phyloP scores from a whole-genome alignment of 1,139 yeast species.

The Candida neerlandica region DNA sequence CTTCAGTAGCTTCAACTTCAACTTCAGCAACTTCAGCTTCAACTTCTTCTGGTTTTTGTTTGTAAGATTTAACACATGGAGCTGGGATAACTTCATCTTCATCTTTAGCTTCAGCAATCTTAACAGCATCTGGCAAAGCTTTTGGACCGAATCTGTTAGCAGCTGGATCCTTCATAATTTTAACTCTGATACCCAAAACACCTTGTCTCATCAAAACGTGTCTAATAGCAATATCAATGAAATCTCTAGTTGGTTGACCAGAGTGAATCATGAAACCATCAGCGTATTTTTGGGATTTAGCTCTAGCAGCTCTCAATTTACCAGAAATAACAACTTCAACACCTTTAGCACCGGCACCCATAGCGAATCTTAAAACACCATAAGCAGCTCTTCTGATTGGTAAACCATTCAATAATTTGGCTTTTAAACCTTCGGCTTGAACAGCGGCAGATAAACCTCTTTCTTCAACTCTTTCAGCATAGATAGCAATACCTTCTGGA shows the following conservation, averaged over 20 bases:
- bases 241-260: constrained; percentile 99
- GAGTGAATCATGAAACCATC: constrained; percentile 99
- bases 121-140: constrained; percentile 91
- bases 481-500: constrained; percentile 92
- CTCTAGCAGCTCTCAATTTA: constrained; percentile 99
- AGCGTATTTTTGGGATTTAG: constrained; percentile 99
- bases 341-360: constrained; percentile 99
- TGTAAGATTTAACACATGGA: constrained; percentile 82
- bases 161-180: constrained; percentile 99
- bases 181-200: constrained; percentile 99
- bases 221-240: constrained; percentile 98
- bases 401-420: constrained; percentile 97
- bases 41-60: constrained; percentile 32
- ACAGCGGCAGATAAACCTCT: constrained; percentile 99
- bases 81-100: constrained; percentile 80
- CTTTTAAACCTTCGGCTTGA: constrained; percentile 98
- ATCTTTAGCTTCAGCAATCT: constrained; percentile 96
- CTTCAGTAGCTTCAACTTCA: constrained; percentile 31
- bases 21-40: constrained; percentile 35
- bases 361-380: constrained; percentile 99
- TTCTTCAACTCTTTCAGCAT: constrained; percentile 99
- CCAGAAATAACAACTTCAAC: constrained; percentile 99
- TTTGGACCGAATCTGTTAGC: constrained; percentile 87
- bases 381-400: constrained; percentile 99
- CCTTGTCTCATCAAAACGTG: constrained; percentile 99